Evolutionary conservation across 306 rosid species (phyloP), one percentile per base, ranked within the genome.

Genomic region (Medicago ruthenica): DNA sequence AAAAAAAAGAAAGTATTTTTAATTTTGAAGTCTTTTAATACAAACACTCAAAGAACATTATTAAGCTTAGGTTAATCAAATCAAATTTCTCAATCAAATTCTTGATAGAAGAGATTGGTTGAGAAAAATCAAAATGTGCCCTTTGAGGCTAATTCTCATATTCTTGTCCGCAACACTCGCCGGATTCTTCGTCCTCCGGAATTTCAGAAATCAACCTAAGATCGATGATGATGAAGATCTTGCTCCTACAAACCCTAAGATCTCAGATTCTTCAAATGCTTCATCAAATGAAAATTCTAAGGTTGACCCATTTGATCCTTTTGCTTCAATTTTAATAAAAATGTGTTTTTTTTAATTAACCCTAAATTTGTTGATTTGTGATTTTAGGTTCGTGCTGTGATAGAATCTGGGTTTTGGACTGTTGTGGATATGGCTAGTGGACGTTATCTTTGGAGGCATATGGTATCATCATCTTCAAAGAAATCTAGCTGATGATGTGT

Each of bases 111-210:
- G 31, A 40, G 27, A 45, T 78, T 70, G 57, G 64, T 44, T 41
- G 21, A 24, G 8, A 67, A 9, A 55, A 1, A 5, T 5, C 3
- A 54, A 76, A 57, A 94, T 94, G 98, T 94, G 98, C 78, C 98
- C 98, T 17, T 85, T 94, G 21, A 78, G 97, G 54, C 44, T 94
- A 50, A 88, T 94, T 68, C 88, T 94, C 67, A 82, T 94, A 8
- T 94, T 94, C 86, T 91, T 94, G 72, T 92, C 98, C 2, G 98
- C 98, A 74, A 94, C 97, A 55, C 93, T 94, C 15, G 98, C 98
- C 80, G 98, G 98, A 34, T 90, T 90, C 88, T 89, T 92, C 51
- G 86, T 94, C 65, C 78, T 94, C 88, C 77, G 97, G 17, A 94
- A 87, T 85, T 84, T 94, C 88, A 85, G 91, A 78, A 90, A 89